Conservation (phyloP, 1,284 basidiomycete genomes). For the Retiboletus flavoniger region DNA sequence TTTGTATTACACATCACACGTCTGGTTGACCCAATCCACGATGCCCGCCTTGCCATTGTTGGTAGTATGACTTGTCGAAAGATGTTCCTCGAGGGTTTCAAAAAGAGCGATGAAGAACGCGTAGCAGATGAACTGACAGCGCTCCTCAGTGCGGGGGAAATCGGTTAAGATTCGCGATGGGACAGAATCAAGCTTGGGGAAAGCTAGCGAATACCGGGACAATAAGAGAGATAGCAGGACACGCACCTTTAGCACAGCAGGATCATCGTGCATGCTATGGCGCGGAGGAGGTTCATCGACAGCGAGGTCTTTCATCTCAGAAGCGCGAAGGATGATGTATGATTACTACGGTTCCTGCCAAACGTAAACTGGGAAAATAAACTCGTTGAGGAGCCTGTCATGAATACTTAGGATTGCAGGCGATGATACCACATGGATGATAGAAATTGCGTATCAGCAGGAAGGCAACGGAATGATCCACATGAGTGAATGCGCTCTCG, state of each 20-base stretch:
- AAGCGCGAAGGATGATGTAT: constrained; percentile 83
- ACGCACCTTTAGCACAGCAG: constrained; percentile 73
- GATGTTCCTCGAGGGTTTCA: too few relatives aligned
- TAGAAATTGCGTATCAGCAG: constrained; percentile 48
- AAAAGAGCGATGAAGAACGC: too few relatives aligned
- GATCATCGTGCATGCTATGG: constrained; percentile 72
- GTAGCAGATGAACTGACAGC: too few relatives aligned
- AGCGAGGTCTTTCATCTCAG: constrained; percentile 77
- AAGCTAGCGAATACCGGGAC: too few relatives aligned
- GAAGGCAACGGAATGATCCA: constrained; percentile 76
- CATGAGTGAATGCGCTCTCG: constrained; percentile 70
- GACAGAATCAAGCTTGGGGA: too few relatives aligned
- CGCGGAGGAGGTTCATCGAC: constrained; percentile 65
- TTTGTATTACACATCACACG: too few relatives aligned
- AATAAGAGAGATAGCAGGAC: constrained; percentile 5
- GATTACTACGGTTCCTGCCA: constrained; percentile 74
- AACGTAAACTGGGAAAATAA: constrained; percentile 74
- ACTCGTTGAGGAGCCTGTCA: constrained; percentile 63
- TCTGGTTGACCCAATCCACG: too few relatives aligned
- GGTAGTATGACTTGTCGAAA: too few relatives aligned
- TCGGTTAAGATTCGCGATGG: too few relatives aligned
- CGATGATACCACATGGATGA: constrained; percentile 7
- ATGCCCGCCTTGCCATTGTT: too few relatives aligned
- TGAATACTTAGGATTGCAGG: constrained; percentile 16
- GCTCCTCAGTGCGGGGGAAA: too few relatives aligned